Evolutionary conservation across 164 flowering plant genomes (phyloP).

Genomic region (Taxillus chinensis): DNA sequence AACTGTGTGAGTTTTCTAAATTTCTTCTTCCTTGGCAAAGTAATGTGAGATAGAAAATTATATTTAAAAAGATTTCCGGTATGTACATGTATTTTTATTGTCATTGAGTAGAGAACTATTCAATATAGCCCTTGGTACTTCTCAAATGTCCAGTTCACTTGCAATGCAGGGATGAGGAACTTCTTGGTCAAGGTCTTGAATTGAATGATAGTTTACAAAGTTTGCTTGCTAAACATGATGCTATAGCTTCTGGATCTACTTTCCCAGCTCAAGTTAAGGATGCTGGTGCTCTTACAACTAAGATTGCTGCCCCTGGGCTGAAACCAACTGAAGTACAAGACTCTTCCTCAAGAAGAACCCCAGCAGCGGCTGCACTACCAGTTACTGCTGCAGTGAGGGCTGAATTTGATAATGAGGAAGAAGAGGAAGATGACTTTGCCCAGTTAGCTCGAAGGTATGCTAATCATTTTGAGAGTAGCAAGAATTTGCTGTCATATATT

Average conservation of each 20-base stretch:
- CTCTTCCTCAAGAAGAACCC: constrained; percentile 22
- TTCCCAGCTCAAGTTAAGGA: constrained; percentile 27
- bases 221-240: constrained; percentile 79
- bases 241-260: constrained; percentile 76
- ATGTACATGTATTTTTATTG: not conserved
- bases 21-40: not conserved
- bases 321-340: constrained; percentile 18
- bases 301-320: constrained; percentile 10
- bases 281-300: constrained; percentile 12
- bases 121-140: not conserved
- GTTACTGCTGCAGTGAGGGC: constrained; percentile 14
- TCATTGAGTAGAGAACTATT: too few relatives aligned
- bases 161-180: constrained; percentile 71
- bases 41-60: not conserved
- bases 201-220: constrained; percentile 70
- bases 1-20: constrained; percentile 42
- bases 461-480: not conserved
- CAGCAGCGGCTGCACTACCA: constrained; percentile 14
- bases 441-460: constrained; percentile 76
- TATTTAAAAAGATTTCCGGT: too few relatives aligned
- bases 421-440: constrained; percentile 88
- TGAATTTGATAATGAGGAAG: constrained; percentile 59
- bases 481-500: not conserved
- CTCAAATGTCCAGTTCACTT: not conserved
- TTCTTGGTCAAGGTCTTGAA: constrained; percentile 73